Base-by-base conservation (phyloP, 2,329 filamentous ascomycete species). In the Dactylellina parvicollis region DNA sequence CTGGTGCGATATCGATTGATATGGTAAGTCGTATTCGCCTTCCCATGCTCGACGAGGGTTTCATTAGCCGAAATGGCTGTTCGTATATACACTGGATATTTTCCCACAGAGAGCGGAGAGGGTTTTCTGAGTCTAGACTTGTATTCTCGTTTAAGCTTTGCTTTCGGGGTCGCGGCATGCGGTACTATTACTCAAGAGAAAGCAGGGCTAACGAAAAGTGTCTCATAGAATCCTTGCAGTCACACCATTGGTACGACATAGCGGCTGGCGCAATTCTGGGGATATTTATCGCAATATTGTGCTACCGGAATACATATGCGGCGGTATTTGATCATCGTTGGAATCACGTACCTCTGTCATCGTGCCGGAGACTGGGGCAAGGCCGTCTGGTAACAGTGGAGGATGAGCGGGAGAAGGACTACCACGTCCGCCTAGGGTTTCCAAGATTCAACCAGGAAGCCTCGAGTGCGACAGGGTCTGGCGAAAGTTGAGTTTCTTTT, bases 1-100 rank as follows among this genome's bases (percentile, higher is more conserved):
- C 64, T 24, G 46, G 64, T 38, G 34, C 46, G 20, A 60, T 54
- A 28, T 60, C 55, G 32, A 69, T 69, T 60, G 54, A 69, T 56
- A 60, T 49, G 54, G 64, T 69, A 47, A 62, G 66, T 57, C 22
- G 36, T 50, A 50, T 60, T 69, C 54, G 54, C 47, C 36, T 61
- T 40, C 49, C 62, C 62, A 67, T 67, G 62, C 52, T 42, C 40
- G 18, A 50, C 40, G 36, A 36, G 47, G 49, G 64, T 69, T 69
- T 69, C 55, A 69, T 40, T 40, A 69, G 64, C 64, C 64, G 64
- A 69, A 52, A 56, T 52, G 62, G 47, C 38, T 50, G 22, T 38
- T 67, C 52, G 52, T 67, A 67, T 40, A 54, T n/a, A 7, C n/a
- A n/a, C 40, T 8, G 16, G 16, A n/a, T 44, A n/a, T n/a, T n/a